Evolutionary conservation across 1,139 yeast genomes (phyloP), one percentile per base, ranked within the genome.

Genomic region (Zygotorulaspora mrakii): DNA sequence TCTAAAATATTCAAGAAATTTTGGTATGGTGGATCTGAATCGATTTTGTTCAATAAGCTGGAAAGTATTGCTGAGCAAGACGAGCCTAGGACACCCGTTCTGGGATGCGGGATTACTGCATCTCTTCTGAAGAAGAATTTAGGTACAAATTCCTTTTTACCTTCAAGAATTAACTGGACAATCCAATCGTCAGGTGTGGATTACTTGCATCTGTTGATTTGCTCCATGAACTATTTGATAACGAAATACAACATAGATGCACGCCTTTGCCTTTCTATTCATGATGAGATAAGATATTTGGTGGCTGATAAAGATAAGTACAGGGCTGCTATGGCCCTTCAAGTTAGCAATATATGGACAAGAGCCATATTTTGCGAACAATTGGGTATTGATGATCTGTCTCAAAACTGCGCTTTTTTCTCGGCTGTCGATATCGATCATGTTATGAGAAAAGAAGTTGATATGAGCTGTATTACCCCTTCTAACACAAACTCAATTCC

Each of bases 111-210:
- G 8, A 88, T 94, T 35, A 91, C 99, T 0, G 79, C 79, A 46
- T 96, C 98, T 0, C 68, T 94, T 43, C 74, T 76, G 47, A 73
- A 76, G 34, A 68, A 70, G 40, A 80, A 89, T 56, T 72, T 94
- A 54, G 77, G 77, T 42, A 69, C 76, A 32, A 79, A 79, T 42
- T 68, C 76, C 1, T 91, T 82, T 61, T 66, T 91, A 54, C 94
- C 98, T 0, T 87, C 96, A 2, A 67, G 99, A 54, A 83, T 89
- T 48, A 94, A 94, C 57, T 94, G 99, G 99, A 86, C 96, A 0
- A 94, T 94, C 57, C 99, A 94, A 61, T 87, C 96, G 29, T 87
- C 96, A 1, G 99, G 98, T 29, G 99, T 94, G 12, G 98, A 94
- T 61, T 94, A 94, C 59, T 69, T 94, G 39, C 98, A 94, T 61